Evolutionary conservation across 345 rosid genomes (phyloP).

Genomic region (Anacardium occidentale): DNA sequence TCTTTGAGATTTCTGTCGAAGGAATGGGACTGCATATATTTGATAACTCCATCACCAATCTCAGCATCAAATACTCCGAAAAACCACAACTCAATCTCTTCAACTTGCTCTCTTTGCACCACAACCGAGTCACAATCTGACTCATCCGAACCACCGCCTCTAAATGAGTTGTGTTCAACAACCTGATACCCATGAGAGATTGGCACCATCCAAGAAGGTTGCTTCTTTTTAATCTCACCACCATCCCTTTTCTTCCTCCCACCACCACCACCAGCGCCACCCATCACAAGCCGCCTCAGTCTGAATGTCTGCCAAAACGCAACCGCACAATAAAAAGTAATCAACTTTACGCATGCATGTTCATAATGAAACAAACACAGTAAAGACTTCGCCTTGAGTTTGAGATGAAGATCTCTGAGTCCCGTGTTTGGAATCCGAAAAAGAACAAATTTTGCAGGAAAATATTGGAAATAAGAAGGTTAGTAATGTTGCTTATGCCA

Average conservation of each 20-base stretch:
- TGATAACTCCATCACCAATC: slow-evolving; percentile 49
- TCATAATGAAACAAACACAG: background rate
- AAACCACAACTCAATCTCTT: slow-evolving; percentile 61
- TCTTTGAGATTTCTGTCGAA: slow-evolving; percentile 40
- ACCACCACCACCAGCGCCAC: slow-evolving; percentile 20
- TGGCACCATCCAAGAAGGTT: slow-evolving; percentile 62
- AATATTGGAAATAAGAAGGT: background rate
- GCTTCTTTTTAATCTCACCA: slow-evolving; percentile 33
- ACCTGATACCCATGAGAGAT: slow-evolving; percentile 65
- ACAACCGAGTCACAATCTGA: slow-evolving; percentile 39
- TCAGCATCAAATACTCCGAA: slow-evolving; percentile 54
- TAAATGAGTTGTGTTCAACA: slow-evolving; percentile 33
- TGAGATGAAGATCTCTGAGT: slow-evolving; percentile 45
- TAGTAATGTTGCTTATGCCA: background rate
- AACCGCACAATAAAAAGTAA: background rate
- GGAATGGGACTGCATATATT: slow-evolving; percentile 59
- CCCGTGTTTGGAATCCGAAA: slow-evolving; percentile 34
- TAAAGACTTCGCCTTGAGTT: slow-evolving; percentile 45
- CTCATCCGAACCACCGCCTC: slow-evolving; percentile 14
- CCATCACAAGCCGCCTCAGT: slow-evolving; percentile 35
- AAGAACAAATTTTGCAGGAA: background rate
- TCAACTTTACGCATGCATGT: background rate
- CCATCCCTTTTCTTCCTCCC: slow-evolving; percentile 32
- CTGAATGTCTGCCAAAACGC: slow-evolving; percentile 41
- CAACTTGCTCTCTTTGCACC: slow-evolving; percentile 61